Evolutionary conservation across 1,284 basidiomycete species (phyloP), one percentile per base, ranked within the genome.

Genomic region (Puccinia novopanici): DNA sequence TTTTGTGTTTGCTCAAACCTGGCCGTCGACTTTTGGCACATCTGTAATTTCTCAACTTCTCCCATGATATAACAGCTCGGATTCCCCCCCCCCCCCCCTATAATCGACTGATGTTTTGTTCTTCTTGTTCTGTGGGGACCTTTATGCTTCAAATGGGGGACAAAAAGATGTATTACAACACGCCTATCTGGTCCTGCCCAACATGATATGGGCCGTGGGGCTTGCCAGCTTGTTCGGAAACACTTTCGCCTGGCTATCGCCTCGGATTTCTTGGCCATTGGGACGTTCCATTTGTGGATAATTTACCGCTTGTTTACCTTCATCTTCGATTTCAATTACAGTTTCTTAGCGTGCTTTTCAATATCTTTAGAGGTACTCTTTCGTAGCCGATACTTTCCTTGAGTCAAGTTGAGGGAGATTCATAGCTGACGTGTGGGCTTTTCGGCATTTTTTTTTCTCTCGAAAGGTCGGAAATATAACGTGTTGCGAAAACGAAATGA

Each of bases 341-440:
- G 24, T 89, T 89, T 19, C 88, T 90, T 10, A 89, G 89, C 45
- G 92, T 91, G 0, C 87, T 98, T 19, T 98, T 93, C 90, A 94
- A 95, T 84, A 89, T 99, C n/a, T 99, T 98, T 85, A 89, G 94
- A 86, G 95, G 95, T 92, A 84, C 84, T 45, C 48, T 68, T 42
- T 48, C 34, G n/a, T n/a, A n/a, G n/a, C n/a, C n/a, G n/a, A n/a
- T n/a, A n/a, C n/a, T n/a, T n/a, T n/a, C n/a, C n/a, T n/a, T n/a
- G n/a, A n/a, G n/a, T n/a, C n/a, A n/a, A n/a, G n/a, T n/a, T n/a
- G n/a, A n/a, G n/a, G n/a, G n/a, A 24, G 37, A 68, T 6, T 27
- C 80, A 27, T 42, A 24, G 24, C 24, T n/a, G 55, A 57, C n/a
- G 17, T 3, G 27, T 22, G 24, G 34, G 34, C 50, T 40, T 45